Base-by-base conservation (phyloP, 495 filamentous ascomycete species). In the Tuber aestivum region DNA sequence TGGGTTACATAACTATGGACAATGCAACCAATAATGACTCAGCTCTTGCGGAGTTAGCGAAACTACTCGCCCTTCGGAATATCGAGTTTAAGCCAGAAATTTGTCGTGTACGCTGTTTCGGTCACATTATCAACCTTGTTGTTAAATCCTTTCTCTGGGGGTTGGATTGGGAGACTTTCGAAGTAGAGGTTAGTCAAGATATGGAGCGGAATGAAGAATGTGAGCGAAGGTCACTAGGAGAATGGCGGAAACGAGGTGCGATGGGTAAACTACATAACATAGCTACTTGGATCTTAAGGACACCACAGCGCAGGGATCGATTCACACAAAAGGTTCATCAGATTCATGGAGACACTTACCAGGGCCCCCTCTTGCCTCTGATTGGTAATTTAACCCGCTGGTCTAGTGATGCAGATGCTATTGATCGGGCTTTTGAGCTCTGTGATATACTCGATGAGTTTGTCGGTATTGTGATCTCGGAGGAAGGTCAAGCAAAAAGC, bases 21-120 rank as follows among this genome's bases (percentile, higher is more conserved):
- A 72, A 72, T 40, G 37, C 69, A 32, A 40, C 9, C 7, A 75
- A 75, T 37, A 72, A 72, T 7, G 69, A 75, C 23, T 16, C 74
- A 4, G 37, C 69, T 10, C 9, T 75, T 0, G 0, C 12, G 0
- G 56, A 65, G 56, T 32, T 65, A 65, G 27, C n/a, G 0, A 16
- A 3, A 5, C 3, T 27, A 75, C 27, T 32, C 0, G 41, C 16
- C 1, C 4, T 32, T 20, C 20, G 27, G 12, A n/a, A 20, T 44
- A 20, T 41, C 21, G 0, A 32, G 10, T 75, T 75, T 23, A 45
- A 75, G 16, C 35, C 21, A 0, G 20, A 41, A 10, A 44, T 20
- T 2, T 23, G 35, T 35, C 5, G 23, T 10, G n/a, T 75, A 1
- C 38, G 69, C 23, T 75, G 69, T 45, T n/a, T 42, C 18, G n/a